Base-by-base conservation (phyloP, 345 rosid genomes). In the Eucalyptus globulus region DNA sequence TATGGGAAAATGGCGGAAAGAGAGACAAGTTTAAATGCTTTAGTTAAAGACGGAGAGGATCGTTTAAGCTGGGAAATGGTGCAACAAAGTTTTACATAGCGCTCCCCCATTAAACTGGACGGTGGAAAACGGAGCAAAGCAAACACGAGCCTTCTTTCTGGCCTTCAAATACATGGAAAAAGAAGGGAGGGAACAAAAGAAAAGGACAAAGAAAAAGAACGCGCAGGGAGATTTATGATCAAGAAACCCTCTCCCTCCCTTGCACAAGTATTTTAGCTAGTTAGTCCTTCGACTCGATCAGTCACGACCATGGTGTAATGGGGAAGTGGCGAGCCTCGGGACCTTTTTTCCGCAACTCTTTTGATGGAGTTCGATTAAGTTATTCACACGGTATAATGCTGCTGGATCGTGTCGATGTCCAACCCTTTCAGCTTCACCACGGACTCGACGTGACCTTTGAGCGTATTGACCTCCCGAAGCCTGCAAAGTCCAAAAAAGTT, bases 361-460 rank as follows among this genome's bases (percentile, higher is more conserved):
- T 47, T 17, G 89, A 9, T 19, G 88, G 49, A 62, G 43, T 22
- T 80, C 15, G 54, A 29, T 76, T 21, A 65, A 13, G 31, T 89
- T 47, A 47, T 80, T 93, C 88, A 96, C 87, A 96, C 96, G 11
- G 98, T 96, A 90, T 96, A 96, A 90, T 96, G 97, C 92, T 96
- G 97, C 92, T 95, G 93, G 87, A 95, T 95, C 8, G 97, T 94
- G 80, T 96, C 97, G 40, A 95, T 96, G 88, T 95, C 98, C 86
- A 96, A 89, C 58, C 97, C 98, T 91, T 95, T 95, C 40, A 96
- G 94, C 94, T 96, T 95, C 93, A 95, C 98, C 92, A 96, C 98
- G 1, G 98, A 96, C 92, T 96, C 98, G 3, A 95, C 98, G n/a
- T 95, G 98, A 7, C 98, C 98, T 91, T 95, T 96, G 86, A 96